Percentiles rank a stretch among this genome's conserved stretches.
Evolutionary conservation across 78 protist species (phyloP).

Genomic region (Dictyostelium purpureum): DNA sequence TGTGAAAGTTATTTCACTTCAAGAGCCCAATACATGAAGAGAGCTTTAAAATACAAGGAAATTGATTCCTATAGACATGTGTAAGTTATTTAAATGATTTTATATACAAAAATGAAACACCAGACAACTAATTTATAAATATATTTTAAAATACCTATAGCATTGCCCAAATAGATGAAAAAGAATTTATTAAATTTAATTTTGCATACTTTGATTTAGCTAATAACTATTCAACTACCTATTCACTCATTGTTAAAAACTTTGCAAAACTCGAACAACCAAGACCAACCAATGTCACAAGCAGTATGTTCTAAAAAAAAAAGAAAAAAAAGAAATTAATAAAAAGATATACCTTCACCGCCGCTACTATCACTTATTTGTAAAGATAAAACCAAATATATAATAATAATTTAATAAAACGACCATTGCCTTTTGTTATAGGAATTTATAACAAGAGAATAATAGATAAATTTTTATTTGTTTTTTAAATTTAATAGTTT

Average conservation of each 20-base stretch:
- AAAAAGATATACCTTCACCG: not conserved
- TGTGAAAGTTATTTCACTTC: slow-evolving; percentile 23
- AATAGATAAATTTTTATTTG: too few relatives aligned
- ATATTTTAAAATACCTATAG: not conserved
- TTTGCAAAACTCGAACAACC: slow-evolving; percentile 61
- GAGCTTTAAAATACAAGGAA: slow-evolving; percentile 40
- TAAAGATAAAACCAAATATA: not conserved
- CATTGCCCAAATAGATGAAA: slow-evolving; percentile 53
- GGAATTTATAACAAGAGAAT: too few relatives aligned
- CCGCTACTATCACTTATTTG: not conserved
- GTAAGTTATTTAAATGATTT: not conserved
- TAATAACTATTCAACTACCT: slow-evolving; percentile 42
- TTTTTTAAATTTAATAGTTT: too few relatives aligned
- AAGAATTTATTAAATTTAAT: slow-evolving; percentile 26
- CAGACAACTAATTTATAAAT: not conserved
- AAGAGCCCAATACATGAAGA: slow-evolving; percentile 43
- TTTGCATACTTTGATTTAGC: slow-evolving; percentile 62
- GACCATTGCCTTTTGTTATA: too few relatives aligned
- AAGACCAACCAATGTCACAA: slow-evolving; percentile 13
- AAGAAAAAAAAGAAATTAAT: not conserved
- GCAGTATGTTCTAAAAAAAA: not conserved
- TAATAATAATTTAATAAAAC: too few relatives aligned
- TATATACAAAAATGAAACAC: not conserved
- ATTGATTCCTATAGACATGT: slow-evolving; percentile 44
- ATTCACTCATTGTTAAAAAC: slow-evolving; percentile 46